A percentile compares a stretch with the other conserved stretches of the same genome.
These are phyloP conservation scores for Stephanodiscus triporus DNA, from an alignment of 108 stramenopile species.

Conservation along the genomic window DNA sequence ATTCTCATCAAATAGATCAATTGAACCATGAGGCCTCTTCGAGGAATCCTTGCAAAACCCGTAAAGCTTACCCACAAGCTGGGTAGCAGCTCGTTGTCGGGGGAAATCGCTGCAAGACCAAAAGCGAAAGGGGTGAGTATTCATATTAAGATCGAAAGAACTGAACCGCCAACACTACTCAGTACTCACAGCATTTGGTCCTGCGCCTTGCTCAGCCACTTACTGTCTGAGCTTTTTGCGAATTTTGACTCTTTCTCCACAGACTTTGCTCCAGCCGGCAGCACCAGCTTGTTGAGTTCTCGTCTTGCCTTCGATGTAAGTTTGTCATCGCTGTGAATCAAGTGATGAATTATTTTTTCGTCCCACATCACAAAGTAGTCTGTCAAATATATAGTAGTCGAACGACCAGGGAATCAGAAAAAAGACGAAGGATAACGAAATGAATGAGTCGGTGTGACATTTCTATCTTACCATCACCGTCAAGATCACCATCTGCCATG, in stretches of 20 bases:
- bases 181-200: constrained; percentile 27
- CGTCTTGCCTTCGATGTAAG: constrained; percentile 13
- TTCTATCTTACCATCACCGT: constrained; percentile 31
- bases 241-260: constrained; percentile 22
- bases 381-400: neutral
- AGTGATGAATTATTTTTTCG: constrained; percentile 16
- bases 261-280: constrained; percentile 1
- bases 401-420: neutral
- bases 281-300: constrained; percentile 14
- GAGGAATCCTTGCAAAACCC: constrained; percentile 21
- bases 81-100: neutral
- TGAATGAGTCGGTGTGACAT: neutral
- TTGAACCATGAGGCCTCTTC: neutral
- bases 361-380: constrained; percentile 44
- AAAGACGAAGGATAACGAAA: neutral
- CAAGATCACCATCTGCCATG: constrained; percentile 42
- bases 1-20: constrained; percentile 40
- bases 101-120: constrained; percentile 13
- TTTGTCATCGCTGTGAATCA: constrained; percentile 13
- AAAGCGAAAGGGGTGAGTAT: neutral
- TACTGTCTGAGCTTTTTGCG: neutral
- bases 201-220: constrained; percentile 42
- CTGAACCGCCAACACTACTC: neutral
- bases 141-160: neutral
- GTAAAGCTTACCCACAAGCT: constrained; percentile 33